Percentiles rank a stretch among this genome's conserved stretches.
Conservation (phyloP, 345 rosid species). For the Psidium friedrichsthalianum region DNA sequence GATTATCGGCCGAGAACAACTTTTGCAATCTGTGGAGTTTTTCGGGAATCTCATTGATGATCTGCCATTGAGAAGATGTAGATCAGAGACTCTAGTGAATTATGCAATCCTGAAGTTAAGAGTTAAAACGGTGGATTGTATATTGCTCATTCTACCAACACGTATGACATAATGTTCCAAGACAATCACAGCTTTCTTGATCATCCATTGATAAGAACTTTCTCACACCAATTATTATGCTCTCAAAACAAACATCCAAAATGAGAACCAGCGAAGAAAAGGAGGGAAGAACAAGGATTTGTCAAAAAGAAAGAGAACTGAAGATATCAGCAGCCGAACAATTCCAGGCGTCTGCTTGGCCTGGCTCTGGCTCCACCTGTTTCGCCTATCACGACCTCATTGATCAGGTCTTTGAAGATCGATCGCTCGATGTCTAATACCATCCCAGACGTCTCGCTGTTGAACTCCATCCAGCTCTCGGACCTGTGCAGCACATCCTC, state of each 20-base stretch:
- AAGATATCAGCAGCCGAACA: slow-evolving; percentile 35
- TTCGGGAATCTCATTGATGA: neutral
- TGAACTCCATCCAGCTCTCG: slow-evolving; percentile 56
- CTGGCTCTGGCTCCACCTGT: slow-evolving; percentile 24
- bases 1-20: neutral
- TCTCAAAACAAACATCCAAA: neutral
- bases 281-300: neutral
- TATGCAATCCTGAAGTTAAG: neutral
- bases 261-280: neutral
- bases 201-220: neutral
- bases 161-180: neutral
- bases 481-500: slow-evolving; percentile 61
- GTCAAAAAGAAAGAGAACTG: neutral
- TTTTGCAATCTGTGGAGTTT: neutral
- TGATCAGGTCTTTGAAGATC: slow-evolving; percentile 76
- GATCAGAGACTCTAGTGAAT: neutral
- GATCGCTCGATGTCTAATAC: slow-evolving; percentile 71
- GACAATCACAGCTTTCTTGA: neutral
- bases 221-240: neutral
- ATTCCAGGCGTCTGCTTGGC: slow-evolving; percentile 42
- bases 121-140: neutral
- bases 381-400: slow-evolving; percentile 54
- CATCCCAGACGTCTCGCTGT: slow-evolving; percentile 37
- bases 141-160: neutral
- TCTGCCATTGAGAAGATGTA: neutral